A percentile compares a stretch with the other conserved stretches of the same genome.
Conservation (phyloP, 2,329 filamentous ascomycete genomes). For the Fusarium sp. region DNA sequence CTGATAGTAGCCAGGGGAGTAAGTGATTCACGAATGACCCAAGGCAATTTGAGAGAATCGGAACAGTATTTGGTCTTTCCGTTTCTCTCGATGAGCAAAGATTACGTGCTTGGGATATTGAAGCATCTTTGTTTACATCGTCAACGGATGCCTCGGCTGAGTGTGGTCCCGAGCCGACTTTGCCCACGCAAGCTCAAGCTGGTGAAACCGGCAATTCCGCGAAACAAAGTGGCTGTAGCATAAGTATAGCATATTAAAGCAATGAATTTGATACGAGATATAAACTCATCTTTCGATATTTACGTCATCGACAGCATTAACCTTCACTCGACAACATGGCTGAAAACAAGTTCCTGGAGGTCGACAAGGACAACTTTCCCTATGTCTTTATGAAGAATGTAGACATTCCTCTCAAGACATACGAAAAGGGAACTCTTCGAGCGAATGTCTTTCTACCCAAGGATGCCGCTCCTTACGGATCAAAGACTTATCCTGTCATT, state of each 20-base stretch:
- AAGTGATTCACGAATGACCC: not conserved
- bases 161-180: not conserved
- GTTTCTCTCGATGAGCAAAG: not conserved
- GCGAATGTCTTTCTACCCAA: constrained; percentile 19
- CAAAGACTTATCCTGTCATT: constrained; percentile 6
- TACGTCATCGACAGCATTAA: not conserved
- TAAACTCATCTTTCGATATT: not conserved
- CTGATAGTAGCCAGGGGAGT: not conserved
- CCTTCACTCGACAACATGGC: not conserved
- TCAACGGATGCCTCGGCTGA: not conserved
- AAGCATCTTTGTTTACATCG: not conserved
- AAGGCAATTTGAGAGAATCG: not conserved
- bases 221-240: not conserved
- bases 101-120: not conserved
- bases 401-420: constrained; percentile 14
- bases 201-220: not conserved
- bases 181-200: not conserved
- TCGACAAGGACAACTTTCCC: constrained; percentile 18
- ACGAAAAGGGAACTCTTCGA: constrained; percentile 10
- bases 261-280: not conserved
- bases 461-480: not conserved
- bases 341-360: constrained; percentile 3
- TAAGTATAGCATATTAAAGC: not conserved
- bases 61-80: not conserved
- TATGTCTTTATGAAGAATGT: constrained; percentile 35